A percentile compares a stretch with the other conserved stretches of the same genome.
Conservation (phyloP, 2,329 filamentous ascomycete species). For the Trichoderma harzianum region DNA sequence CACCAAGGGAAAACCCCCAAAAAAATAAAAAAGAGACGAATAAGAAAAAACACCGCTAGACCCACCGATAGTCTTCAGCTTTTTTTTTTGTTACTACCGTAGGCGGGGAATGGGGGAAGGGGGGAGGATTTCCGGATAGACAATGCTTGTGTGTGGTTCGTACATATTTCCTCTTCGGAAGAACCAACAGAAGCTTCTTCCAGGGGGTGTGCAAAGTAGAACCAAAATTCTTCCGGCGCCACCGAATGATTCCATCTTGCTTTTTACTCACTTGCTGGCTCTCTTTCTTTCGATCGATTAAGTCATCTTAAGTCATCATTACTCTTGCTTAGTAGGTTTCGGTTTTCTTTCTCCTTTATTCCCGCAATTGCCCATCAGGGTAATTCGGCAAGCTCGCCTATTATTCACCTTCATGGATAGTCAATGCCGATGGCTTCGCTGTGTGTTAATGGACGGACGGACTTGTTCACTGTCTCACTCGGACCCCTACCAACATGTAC, state of each 20-base stretch:
- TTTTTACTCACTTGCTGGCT: neutral
- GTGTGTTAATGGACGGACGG: neutral
- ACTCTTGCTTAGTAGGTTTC: neutral
- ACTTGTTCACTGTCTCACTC: neutral
- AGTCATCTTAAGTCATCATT: neutral
- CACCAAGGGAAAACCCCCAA: neutral
- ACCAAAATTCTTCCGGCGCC: neutral
- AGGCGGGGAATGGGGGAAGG: neutral
- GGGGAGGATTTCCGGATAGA: neutral
- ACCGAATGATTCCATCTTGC: conserved; percentile 1
- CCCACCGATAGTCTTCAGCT: neutral
- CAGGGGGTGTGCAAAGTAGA: neutral
- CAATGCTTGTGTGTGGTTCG: neutral
- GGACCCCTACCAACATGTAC: neutral
- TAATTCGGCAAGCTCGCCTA: neutral
- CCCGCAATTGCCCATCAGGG: neutral
- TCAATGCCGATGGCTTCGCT: neutral
- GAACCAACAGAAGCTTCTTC: neutral
- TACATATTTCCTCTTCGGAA: neutral
- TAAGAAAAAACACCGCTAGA: neutral
- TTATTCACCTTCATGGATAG: neutral
- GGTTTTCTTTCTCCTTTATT: neutral
- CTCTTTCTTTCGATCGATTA: neutral
- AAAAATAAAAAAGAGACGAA: neutral
- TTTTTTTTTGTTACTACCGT: neutral